phyloP scores from a whole-genome alignment of 2,329 filamentous ascomycete genomes.

The Paecilomyces fulvus region DNA sequence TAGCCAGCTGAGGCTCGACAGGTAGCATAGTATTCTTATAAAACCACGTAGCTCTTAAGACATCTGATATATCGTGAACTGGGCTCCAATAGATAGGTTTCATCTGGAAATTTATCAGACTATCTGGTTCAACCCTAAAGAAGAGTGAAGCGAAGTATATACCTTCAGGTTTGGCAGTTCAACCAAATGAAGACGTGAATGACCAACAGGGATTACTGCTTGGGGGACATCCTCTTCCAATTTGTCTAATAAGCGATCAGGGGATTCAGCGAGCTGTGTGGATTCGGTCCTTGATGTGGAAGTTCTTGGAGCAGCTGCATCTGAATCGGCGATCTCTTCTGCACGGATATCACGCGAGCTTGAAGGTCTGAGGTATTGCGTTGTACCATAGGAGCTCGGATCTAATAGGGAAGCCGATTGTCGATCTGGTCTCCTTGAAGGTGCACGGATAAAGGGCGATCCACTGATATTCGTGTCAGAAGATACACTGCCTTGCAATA shows the following conservation, averaged over 20 bases:
- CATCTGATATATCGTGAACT: slow-evolving; percentile 75
- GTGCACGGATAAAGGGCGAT: slow-evolving; percentile 40
- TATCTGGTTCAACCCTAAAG: not conserved
- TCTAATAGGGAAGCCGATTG: slow-evolving; percentile 23
- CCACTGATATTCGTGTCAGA: slow-evolving; percentile 37
- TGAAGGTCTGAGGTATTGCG: not conserved
- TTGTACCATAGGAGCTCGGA: slow-evolving; percentile 14
- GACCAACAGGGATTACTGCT: slow-evolving; percentile 69
- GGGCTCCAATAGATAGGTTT: slow-evolving; percentile 97
- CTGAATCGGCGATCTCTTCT: slow-evolving; percentile 1
- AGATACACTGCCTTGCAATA: slow-evolving; percentile 17
- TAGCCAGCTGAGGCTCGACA: slow-evolving; percentile 75
- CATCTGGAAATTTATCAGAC: slow-evolving; percentile 50
- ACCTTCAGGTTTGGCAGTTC: slow-evolving; percentile 62
- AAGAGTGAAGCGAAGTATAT: slow-evolving; percentile 2
- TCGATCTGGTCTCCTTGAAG: slow-evolving; percentile 20
- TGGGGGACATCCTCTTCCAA: slow-evolving; percentile 23
- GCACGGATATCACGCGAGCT: not conserved
- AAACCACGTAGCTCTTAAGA: slow-evolving; percentile 89
- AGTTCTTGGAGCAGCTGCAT: slow-evolving; percentile 12
- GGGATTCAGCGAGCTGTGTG: slow-evolving; percentile 13
- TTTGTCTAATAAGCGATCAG: slow-evolving; percentile 7
- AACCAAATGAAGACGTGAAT: slow-evolving; percentile 85
- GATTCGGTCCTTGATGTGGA: slow-evolving; percentile 20
- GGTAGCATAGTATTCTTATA: slow-evolving; percentile 93